Evolutionary conservation across 176 grass and related monocot genomes (phyloP).

Genomic region (Lolium perenne): DNA sequence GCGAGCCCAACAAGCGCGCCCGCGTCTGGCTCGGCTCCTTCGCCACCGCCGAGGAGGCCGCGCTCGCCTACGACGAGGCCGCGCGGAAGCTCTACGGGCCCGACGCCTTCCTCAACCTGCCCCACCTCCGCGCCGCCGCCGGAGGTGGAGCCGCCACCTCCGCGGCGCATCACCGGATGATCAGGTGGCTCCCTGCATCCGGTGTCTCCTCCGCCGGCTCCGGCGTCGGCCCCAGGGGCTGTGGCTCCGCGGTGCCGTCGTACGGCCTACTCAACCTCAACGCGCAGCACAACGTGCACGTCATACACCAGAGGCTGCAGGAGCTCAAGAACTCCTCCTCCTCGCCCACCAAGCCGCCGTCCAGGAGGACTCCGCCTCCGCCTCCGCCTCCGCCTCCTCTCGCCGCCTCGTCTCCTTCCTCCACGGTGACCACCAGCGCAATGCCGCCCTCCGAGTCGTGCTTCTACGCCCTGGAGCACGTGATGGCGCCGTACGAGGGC

Average conservation of each 20-base stretch:
- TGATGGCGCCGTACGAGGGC: constrained; percentile 26
- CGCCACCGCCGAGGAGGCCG: constrained; percentile 89
- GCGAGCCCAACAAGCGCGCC: constrained; percentile 84
- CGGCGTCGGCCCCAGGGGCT: neutral
- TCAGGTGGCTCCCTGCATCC: constrained; percentile 81
- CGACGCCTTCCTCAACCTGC: constrained; percentile 94
- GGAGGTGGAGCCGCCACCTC: neutral
- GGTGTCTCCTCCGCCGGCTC: neutral
- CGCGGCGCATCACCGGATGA: constrained; percentile 61
- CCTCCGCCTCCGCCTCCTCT: neutral
- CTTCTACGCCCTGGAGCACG: constrained; percentile 58
- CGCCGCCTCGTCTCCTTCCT: constrained; percentile 46
- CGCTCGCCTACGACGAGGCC: constrained; percentile 90
- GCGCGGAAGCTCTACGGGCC: constrained; percentile 91
- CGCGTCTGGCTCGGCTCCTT: constrained; percentile 87
- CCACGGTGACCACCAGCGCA: constrained; percentile 38
- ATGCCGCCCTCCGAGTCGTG: constrained; percentile 44
- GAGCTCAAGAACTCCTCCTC: constrained; percentile 64
- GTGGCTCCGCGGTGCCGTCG: constrained; percentile 46
- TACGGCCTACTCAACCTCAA: constrained; percentile 97
- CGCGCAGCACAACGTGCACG: constrained; percentile 99
- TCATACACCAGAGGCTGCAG: constrained; percentile 94
- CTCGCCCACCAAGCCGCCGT: constrained; percentile 20
- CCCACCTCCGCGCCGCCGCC: constrained; percentile 66
- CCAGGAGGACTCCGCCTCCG: neutral